A percentile compares a stretch with the other conserved stretches of the same genome.
phyloP scores from a whole-genome alignment of 2,329 filamentous ascomycete species.

The Hymenoscyphus repandus region DNA sequence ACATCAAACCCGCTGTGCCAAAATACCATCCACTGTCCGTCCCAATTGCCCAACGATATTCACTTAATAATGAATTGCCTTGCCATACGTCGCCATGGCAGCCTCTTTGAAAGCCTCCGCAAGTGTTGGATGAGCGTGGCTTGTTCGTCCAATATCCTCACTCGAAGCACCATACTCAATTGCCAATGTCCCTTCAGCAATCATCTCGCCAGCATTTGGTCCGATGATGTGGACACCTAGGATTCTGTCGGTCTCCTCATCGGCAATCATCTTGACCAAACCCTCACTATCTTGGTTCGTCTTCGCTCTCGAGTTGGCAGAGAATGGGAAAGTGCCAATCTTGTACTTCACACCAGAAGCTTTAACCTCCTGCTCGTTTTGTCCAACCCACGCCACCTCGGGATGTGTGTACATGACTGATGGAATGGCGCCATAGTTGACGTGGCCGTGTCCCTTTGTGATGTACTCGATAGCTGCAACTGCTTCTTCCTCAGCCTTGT shows the following conservation, averaged over 20 bases:
- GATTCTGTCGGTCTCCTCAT: conserved; percentile 93
- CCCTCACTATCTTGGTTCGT: conserved; percentile 96
- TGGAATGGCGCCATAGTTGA: conserved; percentile 97
- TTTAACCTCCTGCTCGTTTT: conserved; percentile 96
- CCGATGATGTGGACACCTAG: conserved; percentile 96
- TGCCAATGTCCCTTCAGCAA: conserved; percentile 91
- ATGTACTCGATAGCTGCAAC: conserved; percentile 96
- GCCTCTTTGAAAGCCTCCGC: conserved; percentile 99
- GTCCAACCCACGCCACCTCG: conserved; percentile 97
- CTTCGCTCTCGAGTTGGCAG: conserved; percentile 97
- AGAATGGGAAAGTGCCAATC: conserved; percentile 92
- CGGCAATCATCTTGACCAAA: conserved; percentile 93
- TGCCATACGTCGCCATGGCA: conserved; percentile 93
- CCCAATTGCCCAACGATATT: not conserved
- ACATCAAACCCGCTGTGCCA: not conserved
- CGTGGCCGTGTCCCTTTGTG: conserved; percentile 94
- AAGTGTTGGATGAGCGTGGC: conserved; percentile 83
- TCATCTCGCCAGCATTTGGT: conserved; percentile 97
- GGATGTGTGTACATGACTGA: conserved; percentile 99
- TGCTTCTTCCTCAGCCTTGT: conserved; percentile 98
- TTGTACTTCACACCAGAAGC: conserved; percentile 85
- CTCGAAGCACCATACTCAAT: conserved; percentile 94
- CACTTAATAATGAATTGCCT: conserved; percentile 88
- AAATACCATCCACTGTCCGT: conserved; percentile 4
- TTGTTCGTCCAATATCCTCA: conserved; percentile 91